These are phyloP conservation scores for Phytophthora kernoviae DNA, from an alignment of 352 stramenopile species.

Conservation along the genomic window DNA sequence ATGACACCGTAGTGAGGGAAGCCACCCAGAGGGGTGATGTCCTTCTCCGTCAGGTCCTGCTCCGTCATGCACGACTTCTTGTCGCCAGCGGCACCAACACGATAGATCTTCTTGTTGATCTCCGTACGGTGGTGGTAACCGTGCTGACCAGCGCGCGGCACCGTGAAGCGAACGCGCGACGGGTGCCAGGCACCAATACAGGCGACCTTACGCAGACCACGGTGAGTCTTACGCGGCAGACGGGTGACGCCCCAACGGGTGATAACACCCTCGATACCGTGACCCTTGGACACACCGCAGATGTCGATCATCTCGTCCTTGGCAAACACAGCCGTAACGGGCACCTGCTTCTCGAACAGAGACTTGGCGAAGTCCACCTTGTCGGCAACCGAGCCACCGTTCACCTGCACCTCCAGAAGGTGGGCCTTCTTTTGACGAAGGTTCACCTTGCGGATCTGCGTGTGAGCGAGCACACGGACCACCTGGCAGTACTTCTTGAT, in stretches of 20 bases:
- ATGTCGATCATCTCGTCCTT: constrained; percentile 99
- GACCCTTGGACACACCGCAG: constrained; percentile 98
- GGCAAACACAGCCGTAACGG: constrained; percentile 93
- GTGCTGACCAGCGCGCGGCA: constrained; percentile 99
- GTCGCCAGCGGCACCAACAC: constrained; percentile 93
- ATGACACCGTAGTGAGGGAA: constrained; percentile 99
- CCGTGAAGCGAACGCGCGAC: constrained; percentile 97
- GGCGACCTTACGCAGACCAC: constrained; percentile 99
- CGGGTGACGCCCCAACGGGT: constrained; percentile 99
- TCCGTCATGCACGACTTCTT: constrained; percentile 98
- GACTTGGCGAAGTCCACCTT: constrained; percentile 99
- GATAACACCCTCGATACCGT: constrained; percentile 99
- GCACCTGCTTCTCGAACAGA: constrained; percentile 99
- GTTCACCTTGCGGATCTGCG: constrained; percentile 99
- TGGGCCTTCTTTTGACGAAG: constrained; percentile 99
- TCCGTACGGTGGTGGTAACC: constrained; percentile 99
- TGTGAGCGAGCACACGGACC: constrained; percentile 99
- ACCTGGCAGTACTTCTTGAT: constrained; percentile 99
- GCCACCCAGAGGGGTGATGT: constrained; percentile 99
- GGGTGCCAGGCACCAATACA: constrained; percentile 99
- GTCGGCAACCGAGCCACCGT: constrained; percentile 95
- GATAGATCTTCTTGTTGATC: constrained; percentile 99
- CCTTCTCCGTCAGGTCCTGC: constrained; percentile 99
- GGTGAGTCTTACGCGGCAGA: constrained; percentile 99
- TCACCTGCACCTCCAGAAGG: constrained; percentile 99